These are phyloP conservation scores for Triticum monococcum DNA, from an alignment of 176 grass and related monocot genomes.

Conservation along the genomic window DNA sequence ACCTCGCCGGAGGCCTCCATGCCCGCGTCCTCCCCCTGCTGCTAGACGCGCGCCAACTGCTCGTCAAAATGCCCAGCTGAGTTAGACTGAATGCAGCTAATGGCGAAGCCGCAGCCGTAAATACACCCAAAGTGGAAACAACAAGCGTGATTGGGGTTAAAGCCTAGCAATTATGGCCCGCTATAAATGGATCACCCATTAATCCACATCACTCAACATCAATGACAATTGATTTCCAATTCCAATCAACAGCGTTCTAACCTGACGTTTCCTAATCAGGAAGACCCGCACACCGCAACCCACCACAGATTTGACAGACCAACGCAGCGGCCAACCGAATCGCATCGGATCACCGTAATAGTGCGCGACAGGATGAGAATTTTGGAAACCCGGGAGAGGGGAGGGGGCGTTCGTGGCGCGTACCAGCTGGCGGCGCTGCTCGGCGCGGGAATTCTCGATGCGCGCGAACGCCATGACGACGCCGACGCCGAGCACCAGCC, in stretches of 20 bases:
- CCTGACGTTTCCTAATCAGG: neutral
- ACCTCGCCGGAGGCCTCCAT: no score
- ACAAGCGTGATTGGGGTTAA: neutral
- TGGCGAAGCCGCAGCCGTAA: neutral
- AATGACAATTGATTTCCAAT: neutral
- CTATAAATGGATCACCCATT: neutral
- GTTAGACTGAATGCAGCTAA: neutral
- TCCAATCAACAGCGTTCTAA: neutral
- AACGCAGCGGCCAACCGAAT: neutral
- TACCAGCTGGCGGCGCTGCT: conserved; percentile 85
- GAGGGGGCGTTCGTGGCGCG: neutral
- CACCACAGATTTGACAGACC: neutral
- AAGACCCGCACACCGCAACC: no score
- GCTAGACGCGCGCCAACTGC: no score
- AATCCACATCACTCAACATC: neutral
- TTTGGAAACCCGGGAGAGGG: neutral
- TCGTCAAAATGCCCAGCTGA: no score
- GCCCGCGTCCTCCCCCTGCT: no score
- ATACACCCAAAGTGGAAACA: neutral
- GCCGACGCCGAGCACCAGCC: conserved; percentile 61
- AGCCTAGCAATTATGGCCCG: conserved; percentile 13
- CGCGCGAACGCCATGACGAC: conserved; percentile 77
- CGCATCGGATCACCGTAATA: neutral
- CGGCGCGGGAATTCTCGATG: conserved; percentile 72
- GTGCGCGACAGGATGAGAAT: neutral